These are phyloP conservation scores for Collariella sp. DNA, from an alignment of 495 filamentous ascomycete species.

Conservation along the genomic window DNA sequence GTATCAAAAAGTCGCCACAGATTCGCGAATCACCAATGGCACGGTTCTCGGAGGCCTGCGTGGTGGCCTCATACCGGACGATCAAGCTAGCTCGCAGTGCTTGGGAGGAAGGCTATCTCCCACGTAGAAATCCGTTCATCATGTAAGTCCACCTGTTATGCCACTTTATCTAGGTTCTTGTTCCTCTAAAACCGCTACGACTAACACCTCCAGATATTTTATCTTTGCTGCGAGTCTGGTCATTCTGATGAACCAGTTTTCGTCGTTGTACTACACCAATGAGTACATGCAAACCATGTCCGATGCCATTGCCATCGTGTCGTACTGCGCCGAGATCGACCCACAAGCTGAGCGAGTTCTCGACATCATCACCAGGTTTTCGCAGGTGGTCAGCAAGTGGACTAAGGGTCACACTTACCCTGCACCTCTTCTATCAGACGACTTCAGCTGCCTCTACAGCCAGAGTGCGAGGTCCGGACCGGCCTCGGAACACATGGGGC, in stretches of 20 bases:
- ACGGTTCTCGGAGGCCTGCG: slow-evolving; percentile 61
- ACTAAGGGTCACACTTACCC: slow-evolving; percentile 33
- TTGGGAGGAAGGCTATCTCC: slow-evolving; percentile 50
- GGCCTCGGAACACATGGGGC: background rate
- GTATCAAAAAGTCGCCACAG: slow-evolving; percentile 21
- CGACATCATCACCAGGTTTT: slow-evolving; percentile 57
- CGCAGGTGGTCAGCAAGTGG: slow-evolving; percentile 42
- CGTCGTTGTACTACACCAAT: slow-evolving; percentile 50
- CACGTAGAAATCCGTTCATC: slow-evolving; percentile 58
- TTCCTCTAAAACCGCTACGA: background rate
- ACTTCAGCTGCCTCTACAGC: slow-evolving; percentile 27
- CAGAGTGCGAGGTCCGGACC: background rate
- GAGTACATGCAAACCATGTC: slow-evolving; percentile 46
- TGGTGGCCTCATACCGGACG: slow-evolving; percentile 60
- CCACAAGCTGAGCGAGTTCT: slow-evolving; percentile 55
- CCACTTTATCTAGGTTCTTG: background rate
- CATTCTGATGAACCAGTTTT: slow-evolving; percentile 61
- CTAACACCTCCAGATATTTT: slow-evolving; percentile 45
- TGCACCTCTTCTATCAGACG: slow-evolving; percentile 33
- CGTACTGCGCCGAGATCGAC: slow-evolving; percentile 53
- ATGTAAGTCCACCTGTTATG: slow-evolving; percentile 38
- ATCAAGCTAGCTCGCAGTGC: slow-evolving; percentile 54
- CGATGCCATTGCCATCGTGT: slow-evolving; percentile 53
- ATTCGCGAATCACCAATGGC: slow-evolving; percentile 42
- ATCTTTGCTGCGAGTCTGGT: slow-evolving; percentile 65